phyloP scores from a whole-genome alignment of 2,329 filamentous ascomycete genomes.

The Davidsoniella eucalypti region DNA sequence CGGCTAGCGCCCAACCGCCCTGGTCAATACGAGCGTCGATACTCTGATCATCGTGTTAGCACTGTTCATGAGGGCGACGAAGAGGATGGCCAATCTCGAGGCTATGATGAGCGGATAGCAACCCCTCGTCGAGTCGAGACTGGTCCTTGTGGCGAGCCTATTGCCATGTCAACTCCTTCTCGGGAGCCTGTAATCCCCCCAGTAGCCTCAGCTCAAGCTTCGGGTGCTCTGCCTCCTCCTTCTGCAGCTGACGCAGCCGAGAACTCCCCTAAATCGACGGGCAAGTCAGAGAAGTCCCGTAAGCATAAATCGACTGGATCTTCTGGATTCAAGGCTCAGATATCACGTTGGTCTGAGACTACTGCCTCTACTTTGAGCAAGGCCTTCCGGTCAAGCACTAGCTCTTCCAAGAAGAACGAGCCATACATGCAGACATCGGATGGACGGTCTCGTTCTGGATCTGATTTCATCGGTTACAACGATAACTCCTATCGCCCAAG shows the following conservation, averaged over 20 bases:
- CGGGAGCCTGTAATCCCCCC: slow-evolving; percentile 8
- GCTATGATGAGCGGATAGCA: slow-evolving; percentile 26
- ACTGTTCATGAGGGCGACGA: slow-evolving; percentile 76
- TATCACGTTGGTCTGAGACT: slow-evolving; percentile 94
- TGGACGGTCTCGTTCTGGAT: slow-evolving; percentile 56
- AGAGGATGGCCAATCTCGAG: slow-evolving; percentile 31
- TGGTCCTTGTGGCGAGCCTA: slow-evolving; percentile 8
- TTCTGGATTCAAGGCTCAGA: slow-evolving; percentile 69
- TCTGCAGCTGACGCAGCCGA: slow-evolving; percentile 29
- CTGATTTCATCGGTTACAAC: slow-evolving; percentile 54
- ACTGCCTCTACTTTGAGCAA: slow-evolving; percentile 76
- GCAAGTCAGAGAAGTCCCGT: slow-evolving; percentile 52
- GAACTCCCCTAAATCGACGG: slow-evolving; percentile 41
- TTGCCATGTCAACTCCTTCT: slow-evolving; percentile 6
- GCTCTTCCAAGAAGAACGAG: slow-evolving; percentile 34
- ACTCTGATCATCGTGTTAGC: slow-evolving; percentile 69
- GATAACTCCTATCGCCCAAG: slow-evolving; percentile 33
- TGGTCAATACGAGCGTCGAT: slow-evolving; percentile 45
- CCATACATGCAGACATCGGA: slow-evolving; percentile 22
- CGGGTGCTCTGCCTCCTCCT: not conserved
- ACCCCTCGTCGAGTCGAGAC: slow-evolving; percentile 2
- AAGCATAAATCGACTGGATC: slow-evolving; percentile 82
- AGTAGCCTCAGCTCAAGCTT: slow-evolving; percentile 1
- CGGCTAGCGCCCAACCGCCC: slow-evolving; percentile 49
- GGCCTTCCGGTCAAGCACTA: slow-evolving; percentile 51